phyloP scores from a whole-genome alignment of 2,329 filamentous ascomycete species.

The Simplicillium aogashimaense region DNA sequence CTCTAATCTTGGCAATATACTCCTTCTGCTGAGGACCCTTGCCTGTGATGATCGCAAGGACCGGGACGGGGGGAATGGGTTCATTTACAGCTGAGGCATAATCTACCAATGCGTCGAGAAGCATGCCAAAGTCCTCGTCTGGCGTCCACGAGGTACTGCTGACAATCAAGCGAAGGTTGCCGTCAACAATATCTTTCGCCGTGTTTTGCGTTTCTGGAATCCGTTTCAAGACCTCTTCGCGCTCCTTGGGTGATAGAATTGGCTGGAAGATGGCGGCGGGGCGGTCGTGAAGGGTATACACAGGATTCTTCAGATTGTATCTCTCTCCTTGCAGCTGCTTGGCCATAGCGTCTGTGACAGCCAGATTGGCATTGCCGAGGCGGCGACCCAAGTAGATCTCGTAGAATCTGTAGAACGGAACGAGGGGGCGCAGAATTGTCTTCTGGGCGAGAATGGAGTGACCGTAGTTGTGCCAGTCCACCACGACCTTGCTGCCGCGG shows the following conservation, averaged over 20 bases:
- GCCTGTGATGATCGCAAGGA: slow-evolving; percentile 89
- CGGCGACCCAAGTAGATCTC: slow-evolving; percentile 61
- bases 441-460: slow-evolving; percentile 76
- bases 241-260: slow-evolving; percentile 34
- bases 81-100: slow-evolving; percentile 43
- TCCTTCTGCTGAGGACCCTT: slow-evolving; percentile 76
- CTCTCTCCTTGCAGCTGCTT: slow-evolving; percentile 53
- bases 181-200: slow-evolving; percentile 47
- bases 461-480: slow-evolving; percentile 99
- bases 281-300: slow-evolving; percentile 74
- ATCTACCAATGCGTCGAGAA: slow-evolving; percentile 69
- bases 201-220: slow-evolving; percentile 55
- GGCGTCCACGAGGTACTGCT: slow-evolving; percentile 96
- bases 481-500: slow-evolving; percentile 71
- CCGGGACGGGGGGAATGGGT: slow-evolving; percentile 39
- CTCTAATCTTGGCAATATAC: slow-evolving; percentile 58
- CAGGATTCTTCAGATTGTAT: slow-evolving; percentile 54
- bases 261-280: slow-evolving; percentile 78
- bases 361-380: slow-evolving; percentile 65
- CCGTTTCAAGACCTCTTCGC: slow-evolving; percentile 50
- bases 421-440: slow-evolving; percentile 59
- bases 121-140: slow-evolving; percentile 86
- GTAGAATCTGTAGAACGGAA: slow-evolving; percentile 66
- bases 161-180: slow-evolving; percentile 61
- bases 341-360: slow-evolving; percentile 85